These are phyloP conservation scores for Solanum chiquidenum DNA, from an alignment of 257 asterid species.

Conservation along the genomic window DNA sequence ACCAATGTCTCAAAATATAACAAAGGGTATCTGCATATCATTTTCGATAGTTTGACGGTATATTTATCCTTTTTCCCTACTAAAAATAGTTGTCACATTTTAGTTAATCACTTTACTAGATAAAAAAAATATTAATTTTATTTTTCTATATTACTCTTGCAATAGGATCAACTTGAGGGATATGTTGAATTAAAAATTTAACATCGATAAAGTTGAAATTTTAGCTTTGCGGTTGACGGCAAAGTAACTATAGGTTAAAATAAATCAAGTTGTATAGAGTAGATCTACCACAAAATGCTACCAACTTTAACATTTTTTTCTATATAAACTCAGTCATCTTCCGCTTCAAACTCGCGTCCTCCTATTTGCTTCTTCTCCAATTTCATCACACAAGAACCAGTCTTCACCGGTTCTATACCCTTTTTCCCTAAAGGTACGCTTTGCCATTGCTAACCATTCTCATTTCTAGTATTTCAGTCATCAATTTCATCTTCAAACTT, in stretches of 20 bases:
- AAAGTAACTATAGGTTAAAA: not conserved
- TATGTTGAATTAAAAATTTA: too few relatives aligned
- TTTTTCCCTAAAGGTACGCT: not conserved
- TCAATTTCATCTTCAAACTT: not conserved
- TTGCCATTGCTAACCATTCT: not conserved
- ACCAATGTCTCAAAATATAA: too few relatives aligned
- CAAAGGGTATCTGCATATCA: too few relatives aligned
- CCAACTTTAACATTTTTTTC: not conserved
- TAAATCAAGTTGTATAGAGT: not conserved
- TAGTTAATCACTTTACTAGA: too few relatives aligned
- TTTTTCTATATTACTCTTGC: too few relatives aligned
- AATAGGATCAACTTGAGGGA: rapidly evolving
- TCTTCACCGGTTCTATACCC: not conserved
- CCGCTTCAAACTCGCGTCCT: slow-evolving; percentile 8
- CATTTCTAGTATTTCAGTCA: not conserved
- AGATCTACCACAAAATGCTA: not conserved
- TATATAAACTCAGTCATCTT: not conserved
- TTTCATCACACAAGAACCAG: not conserved
- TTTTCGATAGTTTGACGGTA: too few relatives aligned
- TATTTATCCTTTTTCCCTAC: too few relatives aligned
- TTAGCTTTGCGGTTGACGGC: not conserved
- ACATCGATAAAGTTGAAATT: too few relatives aligned
- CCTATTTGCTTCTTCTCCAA: not conserved
- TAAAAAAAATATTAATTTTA: too few relatives aligned
- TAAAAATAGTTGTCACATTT: too few relatives aligned